Evolutionary conservation across 2,329 filamentous ascomycete genomes (phyloP).

Genomic region (Pyrenophora tritici-repentis): DNA sequence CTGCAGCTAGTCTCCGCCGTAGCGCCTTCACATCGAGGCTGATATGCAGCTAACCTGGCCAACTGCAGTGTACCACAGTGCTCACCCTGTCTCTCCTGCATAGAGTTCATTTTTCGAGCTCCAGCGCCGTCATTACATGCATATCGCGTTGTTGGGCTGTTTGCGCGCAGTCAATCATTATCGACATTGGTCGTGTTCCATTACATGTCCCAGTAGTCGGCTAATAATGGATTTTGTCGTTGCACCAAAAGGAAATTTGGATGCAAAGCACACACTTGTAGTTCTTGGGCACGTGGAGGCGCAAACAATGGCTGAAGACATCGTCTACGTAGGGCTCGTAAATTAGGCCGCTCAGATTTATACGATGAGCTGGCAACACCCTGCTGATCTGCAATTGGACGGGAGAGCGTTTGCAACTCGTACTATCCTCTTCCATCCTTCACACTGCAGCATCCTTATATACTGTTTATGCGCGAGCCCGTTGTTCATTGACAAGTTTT

Average conservation of each 20-base stretch:
- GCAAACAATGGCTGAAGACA: slow-evolving; percentile 30
- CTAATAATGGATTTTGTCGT: slow-evolving; percentile 22
- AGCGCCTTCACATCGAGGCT: slow-evolving; percentile 24
- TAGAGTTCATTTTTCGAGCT: slow-evolving; percentile 26
- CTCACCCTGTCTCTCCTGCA: slow-evolving; percentile 35
- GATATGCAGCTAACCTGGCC: slow-evolving; percentile 34
- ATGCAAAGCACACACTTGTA: slow-evolving; percentile 18
- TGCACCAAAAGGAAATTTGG: slow-evolving; percentile 17
- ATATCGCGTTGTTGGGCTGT: slow-evolving; percentile 25
- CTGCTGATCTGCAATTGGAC: slow-evolving; percentile 40
- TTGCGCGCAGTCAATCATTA: slow-evolving; percentile 15
- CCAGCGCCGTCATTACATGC: slow-evolving; percentile 27
- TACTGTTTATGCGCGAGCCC: slow-evolving; percentile 44
- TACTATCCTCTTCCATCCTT: slow-evolving; percentile 36
- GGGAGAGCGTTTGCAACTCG: slow-evolving; percentile 29
- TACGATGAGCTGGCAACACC: slow-evolving; percentile 39
- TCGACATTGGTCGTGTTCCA: slow-evolving; percentile 14
- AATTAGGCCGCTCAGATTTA: slow-evolving; percentile 37
- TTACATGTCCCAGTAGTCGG: slow-evolving; percentile 19
- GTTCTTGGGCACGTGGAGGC: slow-evolving; percentile 29
- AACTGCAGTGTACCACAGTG: slow-evolving; percentile 42
- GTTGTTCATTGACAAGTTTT: slow-evolving; percentile 34
- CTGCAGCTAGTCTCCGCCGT: slow-evolving; percentile 16
- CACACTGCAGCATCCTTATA: slow-evolving; percentile 39
- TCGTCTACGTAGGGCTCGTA: slow-evolving; percentile 36